Conservation (phyloP, 106 monocot species). For the Dendrobium nobile region DNA sequence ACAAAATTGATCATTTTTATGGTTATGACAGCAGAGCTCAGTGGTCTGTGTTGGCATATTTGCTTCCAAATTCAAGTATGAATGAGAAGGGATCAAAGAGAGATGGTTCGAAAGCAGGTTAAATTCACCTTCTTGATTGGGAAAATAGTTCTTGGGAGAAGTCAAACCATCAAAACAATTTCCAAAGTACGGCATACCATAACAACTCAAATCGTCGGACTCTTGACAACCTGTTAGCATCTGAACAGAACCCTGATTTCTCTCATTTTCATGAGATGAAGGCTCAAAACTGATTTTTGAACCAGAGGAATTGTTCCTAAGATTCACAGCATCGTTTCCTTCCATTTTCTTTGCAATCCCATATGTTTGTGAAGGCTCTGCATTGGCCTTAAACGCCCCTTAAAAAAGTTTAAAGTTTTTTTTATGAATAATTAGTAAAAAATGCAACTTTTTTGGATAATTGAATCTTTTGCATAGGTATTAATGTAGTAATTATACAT, state of each 20-base stretch:
- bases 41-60: background rate
- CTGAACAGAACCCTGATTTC: background rate
- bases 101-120: conserved; percentile 2
- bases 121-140: conserved; percentile 1
- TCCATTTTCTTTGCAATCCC: background rate
- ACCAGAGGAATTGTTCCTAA: background rate
- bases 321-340: background rate
- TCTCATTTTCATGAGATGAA: conserved; percentile 1
- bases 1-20: conserved; percentile 15
- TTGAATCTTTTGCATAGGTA: background rate
- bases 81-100: background rate
- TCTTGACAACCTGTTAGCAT: background rate
- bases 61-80: conserved; percentile 7
- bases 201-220: background rate
- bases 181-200: background rate
- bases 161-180: background rate
- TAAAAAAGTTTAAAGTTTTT: background rate
- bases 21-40: background rate
- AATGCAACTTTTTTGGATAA: background rate
- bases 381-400: background rate
- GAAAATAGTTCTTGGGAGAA: background rate
- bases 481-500: conserved; percentile 15
- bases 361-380: background rate
- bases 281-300: background rate
- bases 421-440: background rate